phyloP scores from a whole-genome alignment of 129 eudicot genomes.

The Flaveria linearis region DNA sequence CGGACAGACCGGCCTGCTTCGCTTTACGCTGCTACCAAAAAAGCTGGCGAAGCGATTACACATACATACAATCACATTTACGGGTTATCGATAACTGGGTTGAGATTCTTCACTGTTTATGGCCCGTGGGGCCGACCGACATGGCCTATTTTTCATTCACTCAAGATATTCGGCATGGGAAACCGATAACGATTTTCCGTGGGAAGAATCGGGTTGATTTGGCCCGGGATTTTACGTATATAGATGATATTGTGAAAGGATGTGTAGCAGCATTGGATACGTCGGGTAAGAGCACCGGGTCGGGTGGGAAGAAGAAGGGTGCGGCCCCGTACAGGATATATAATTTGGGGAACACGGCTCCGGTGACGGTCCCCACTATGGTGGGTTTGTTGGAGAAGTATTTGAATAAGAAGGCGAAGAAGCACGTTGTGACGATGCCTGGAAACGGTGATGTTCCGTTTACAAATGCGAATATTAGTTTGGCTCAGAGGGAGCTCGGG shows the following conservation, averaged over 20 bases:
- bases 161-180: slow-evolving; percentile 42
- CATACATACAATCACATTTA: slow-evolving; percentile 56
- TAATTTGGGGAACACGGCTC: slow-evolving; percentile 67
- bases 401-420: slow-evolving; percentile 63
- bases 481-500: slow-evolving; percentile 56
- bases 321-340: slow-evolving; percentile 59
- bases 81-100: slow-evolving; percentile 58
- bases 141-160: slow-evolving; percentile 64
- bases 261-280: slow-evolving; percentile 60
- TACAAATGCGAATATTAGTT: slow-evolving; percentile 70
- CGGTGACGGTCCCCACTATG: slow-evolving; percentile 61
- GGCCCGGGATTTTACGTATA: slow-evolving; percentile 65
- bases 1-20: slow-evolving; percentile 62
- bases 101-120: slow-evolving; percentile 56
- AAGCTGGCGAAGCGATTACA: slow-evolving; percentile 61
- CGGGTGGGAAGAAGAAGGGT: slow-evolving; percentile 61
- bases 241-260: slow-evolving; percentile 67
- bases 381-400: slow-evolving; percentile 59
- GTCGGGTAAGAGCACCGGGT: slow-evolving; percentile 57
- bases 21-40: slow-evolving; percentile 59
- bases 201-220: slow-evolving; percentile 56
- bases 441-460: slow-evolving; percentile 79
- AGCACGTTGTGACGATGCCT: slow-evolving; percentile 49
- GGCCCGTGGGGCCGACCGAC: slow-evolving; percentile 71
- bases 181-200: slow-evolving; percentile 49